phyloP scores from a whole-genome alignment of 176 grass and related monocot genomes.

The Cymbopogon citratus region DNA sequence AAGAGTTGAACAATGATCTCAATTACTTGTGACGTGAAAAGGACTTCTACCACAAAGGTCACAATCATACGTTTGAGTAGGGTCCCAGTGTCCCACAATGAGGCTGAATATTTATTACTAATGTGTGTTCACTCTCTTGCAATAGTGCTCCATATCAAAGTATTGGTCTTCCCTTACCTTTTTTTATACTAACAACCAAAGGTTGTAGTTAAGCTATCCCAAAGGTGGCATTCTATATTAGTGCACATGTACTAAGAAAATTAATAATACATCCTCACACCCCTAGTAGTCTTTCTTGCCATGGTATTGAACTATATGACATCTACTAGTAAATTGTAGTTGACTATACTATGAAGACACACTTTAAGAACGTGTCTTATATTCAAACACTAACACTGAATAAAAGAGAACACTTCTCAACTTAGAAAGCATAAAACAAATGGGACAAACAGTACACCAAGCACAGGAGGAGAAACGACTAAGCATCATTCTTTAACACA shows the following conservation, averaged over 20 bases:
- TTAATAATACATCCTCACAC: background rate
- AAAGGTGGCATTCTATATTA: background rate
- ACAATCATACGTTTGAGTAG: background rate
- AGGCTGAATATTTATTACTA: background rate
- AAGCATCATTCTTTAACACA: slow-evolving; percentile 16
- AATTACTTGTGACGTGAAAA: background rate
- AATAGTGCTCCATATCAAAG: background rate
- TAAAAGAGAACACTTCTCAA: background rate
- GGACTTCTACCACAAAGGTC: background rate
- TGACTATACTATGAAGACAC: background rate
- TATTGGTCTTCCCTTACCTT: background rate
- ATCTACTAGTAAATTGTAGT: background rate
- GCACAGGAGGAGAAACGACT: background rate
- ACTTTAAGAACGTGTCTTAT: background rate
- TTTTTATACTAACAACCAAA: background rate
- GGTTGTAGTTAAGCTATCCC: background rate
- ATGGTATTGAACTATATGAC: background rate
- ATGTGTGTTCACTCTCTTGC: background rate
- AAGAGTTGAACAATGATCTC: background rate
- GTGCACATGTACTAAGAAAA: background rate
- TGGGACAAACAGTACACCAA: background rate
- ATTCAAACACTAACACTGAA: background rate
- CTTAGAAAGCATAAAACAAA: background rate
- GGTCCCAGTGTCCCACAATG: background rate
- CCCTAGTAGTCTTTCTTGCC: background rate